A percentile compares a stretch with the other conserved stretches of the same genome.
Conservation (phyloP, 495 filamentous ascomycete genomes). For the Eremomyces bilateralis region DNA sequence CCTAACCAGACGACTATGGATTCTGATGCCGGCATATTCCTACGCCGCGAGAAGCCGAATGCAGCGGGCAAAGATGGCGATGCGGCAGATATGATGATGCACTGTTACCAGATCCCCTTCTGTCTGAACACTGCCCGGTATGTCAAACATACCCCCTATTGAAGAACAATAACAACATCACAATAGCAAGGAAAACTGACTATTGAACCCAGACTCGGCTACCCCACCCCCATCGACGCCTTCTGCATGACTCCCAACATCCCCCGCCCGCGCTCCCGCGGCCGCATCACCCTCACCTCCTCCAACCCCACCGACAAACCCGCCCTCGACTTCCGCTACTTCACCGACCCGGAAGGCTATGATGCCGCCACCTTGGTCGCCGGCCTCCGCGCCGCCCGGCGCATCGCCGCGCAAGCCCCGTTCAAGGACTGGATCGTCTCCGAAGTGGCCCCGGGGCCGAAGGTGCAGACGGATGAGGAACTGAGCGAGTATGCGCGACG, state of each 20-base stretch:
- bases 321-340: conserved; percentile 70
- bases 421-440: conserved; percentile 63
- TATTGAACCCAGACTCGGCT: conserved; percentile 37
- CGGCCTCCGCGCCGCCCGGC: conserved; percentile 49
- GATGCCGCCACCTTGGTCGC: conserved; percentile 63
- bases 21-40: conserved; percentile 65
- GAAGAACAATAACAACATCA: no score
- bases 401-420: conserved; percentile 44
- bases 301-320: conserved; percentile 53
- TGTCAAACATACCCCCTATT: not conserved
- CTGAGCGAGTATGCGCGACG: conserved; percentile 51
- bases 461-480: conserved; percentile 44
- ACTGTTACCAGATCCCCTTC: conserved; percentile 79
- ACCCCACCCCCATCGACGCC: conserved; percentile 48
- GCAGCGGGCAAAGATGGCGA: conserved; percentile 41
- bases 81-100: conserved; percentile 70
- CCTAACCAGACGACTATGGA: conserved; percentile 67
- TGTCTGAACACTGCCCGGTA: conserved; percentile 24
- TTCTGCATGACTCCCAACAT: conserved; percentile 92
- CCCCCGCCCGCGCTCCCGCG: conserved; percentile 54
- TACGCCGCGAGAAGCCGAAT: conserved; percentile 44
- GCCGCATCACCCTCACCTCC: conserved; percentile 49
- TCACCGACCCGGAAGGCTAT: conserved; percentile 67
- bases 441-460: conserved; percentile 56
- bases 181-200: no score